Base-by-base conservation (phyloP, 2,329 filamentous ascomycete genomes). In the Stachybotrys echinatus region DNA sequence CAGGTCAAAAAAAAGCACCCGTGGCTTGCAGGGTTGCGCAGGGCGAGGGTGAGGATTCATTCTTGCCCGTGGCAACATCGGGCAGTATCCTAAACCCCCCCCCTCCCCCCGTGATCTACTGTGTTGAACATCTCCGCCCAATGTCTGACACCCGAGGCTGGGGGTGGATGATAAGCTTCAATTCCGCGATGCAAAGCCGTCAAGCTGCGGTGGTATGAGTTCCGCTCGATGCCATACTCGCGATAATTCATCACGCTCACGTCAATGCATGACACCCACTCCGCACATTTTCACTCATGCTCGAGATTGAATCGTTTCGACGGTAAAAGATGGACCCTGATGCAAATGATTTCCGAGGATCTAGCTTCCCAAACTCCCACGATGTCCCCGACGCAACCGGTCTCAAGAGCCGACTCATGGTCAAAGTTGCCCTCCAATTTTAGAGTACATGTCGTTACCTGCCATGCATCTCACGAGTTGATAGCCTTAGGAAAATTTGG, bases 331-430 rank as follows among this genome's bases (percentile, higher is more conserved):
- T 66, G 66, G 66, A 69, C 65, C 68, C 62, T 72, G 66, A 73
- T 72, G 71, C 66, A 73, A 72, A 73, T 71, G 64, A 73, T 71
- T 64, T 72, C 71, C 69, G 69, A 74, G 72, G 69, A 70, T 73
- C 68, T 72, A 72, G 62, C 66, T 69, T 65, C 69, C 59, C 64
- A 72, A 74, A 73, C 71, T 73, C 69, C 72, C 68, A 71, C 65
- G 60, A 65, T 68, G 62, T 68, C 65, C 64, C 65, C 66, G 62
- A 65, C 64, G 64, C 63, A 67, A 66, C 65, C 64, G 61, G 60
- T 69, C 63, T 66, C 65, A 67, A 62, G 65, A 70, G 66, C 62
- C 61, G 61, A 69, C 65, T 65, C 67, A 64, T 64, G 63, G 65
- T 64, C 61, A 65, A 60, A 65, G 64, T 65, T 65, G 65, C 64